Conservation (phyloP, 2,329 filamentous ascomycete species). For the Cryoendolithus antarcticus region DNA sequence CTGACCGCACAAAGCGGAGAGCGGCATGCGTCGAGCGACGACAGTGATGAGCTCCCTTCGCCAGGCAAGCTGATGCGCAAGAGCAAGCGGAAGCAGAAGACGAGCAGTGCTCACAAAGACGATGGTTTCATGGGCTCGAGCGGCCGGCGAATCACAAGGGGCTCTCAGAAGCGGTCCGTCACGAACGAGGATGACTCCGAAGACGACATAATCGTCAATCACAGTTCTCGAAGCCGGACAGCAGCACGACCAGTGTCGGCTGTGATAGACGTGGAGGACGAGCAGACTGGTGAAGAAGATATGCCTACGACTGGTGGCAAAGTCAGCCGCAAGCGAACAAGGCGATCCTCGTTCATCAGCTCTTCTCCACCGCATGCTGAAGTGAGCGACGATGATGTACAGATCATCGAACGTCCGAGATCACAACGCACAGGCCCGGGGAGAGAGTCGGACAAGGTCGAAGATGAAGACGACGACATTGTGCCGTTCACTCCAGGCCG, state of each 20-base stretch:
- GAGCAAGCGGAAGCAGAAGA: slow-evolving; percentile 3
- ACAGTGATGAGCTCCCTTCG: slow-evolving; percentile 10
- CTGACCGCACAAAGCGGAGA: slow-evolving; percentile 14
- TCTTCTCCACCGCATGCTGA: slow-evolving; percentile 11
- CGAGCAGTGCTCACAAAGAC: neutral
- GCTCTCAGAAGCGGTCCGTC: slow-evolving; percentile 5
- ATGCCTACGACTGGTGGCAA: slow-evolving; percentile 19
- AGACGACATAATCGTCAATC: slow-evolving; percentile 3
- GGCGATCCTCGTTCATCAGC: slow-evolving; percentile 14
- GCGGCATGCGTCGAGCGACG: slow-evolving; percentile 8
- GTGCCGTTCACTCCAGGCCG: slow-evolving; percentile 14
- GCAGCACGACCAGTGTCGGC: slow-evolving; percentile 1
- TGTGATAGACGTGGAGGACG: slow-evolving; percentile 9
- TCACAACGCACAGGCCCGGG: neutral
- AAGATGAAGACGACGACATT: slow-evolving; percentile 11
- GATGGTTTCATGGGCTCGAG: slow-evolving; percentile 3
- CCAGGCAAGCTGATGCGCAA: neutral
- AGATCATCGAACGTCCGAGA: slow-evolving; percentile 10
- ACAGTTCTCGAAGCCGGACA: slow-evolving; percentile 1
- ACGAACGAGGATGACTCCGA: slow-evolving; percentile 3
- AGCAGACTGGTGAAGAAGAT: slow-evolving; percentile 12
- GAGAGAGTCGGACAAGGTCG: neutral
- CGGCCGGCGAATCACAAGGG: neutral
- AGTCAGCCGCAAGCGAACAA: slow-evolving; percentile 11
- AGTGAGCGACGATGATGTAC: slow-evolving; percentile 20